A percentile compares a stretch with the other conserved stretches of the same genome.
Evolutionary conservation across 345 rosid species (phyloP).

Genomic region (Brassica napus): DNA sequence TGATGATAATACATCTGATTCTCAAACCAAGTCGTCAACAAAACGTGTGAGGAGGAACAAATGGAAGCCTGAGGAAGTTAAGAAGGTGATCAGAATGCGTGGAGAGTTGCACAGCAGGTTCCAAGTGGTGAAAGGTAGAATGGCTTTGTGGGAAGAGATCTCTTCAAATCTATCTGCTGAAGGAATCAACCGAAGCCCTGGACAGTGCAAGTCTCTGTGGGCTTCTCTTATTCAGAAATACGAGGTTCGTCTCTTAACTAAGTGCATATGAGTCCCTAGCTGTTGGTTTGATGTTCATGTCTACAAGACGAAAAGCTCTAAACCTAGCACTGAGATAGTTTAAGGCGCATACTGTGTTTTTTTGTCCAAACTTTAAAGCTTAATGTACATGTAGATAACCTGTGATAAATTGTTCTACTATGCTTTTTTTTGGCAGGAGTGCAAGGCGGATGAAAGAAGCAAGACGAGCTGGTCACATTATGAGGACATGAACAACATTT

Average conservation of each 20-base stretch:
- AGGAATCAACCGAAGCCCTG: constrained; percentile 71
- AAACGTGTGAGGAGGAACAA: constrained; percentile 59
- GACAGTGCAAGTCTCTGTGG: constrained; percentile 93
- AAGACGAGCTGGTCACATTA: constrained; percentile 69
- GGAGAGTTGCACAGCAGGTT: constrained; percentile 70
- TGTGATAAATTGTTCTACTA: not conserved
- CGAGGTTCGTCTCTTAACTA: constrained; percentile 50
- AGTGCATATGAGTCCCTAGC: not conserved
- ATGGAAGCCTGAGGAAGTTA: constrained; percentile 92
- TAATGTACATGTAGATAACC: no score
- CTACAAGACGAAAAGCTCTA: not conserved
- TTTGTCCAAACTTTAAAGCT: not conserved
- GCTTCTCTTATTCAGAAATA: constrained; percentile 82
- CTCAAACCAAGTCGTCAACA: constrained; percentile 50
- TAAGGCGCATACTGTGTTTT: not conserved
- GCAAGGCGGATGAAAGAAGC: constrained; percentile 48
- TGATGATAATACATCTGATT: constrained; percentile 42
- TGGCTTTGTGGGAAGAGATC: constrained; percentile 95
- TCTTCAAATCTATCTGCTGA: constrained; percentile 59
- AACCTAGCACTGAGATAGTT: not conserved
- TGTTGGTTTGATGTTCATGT: not conserved
- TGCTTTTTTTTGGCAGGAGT: constrained; percentile 50
- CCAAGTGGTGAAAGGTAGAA: constrained; percentile 78
- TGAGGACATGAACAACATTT: constrained; percentile 62
- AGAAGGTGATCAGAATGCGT: constrained; percentile 68